phyloP scores from a whole-genome alignment of 2,329 filamentous ascomycete genomes.

The Beauveria sp. region DNA sequence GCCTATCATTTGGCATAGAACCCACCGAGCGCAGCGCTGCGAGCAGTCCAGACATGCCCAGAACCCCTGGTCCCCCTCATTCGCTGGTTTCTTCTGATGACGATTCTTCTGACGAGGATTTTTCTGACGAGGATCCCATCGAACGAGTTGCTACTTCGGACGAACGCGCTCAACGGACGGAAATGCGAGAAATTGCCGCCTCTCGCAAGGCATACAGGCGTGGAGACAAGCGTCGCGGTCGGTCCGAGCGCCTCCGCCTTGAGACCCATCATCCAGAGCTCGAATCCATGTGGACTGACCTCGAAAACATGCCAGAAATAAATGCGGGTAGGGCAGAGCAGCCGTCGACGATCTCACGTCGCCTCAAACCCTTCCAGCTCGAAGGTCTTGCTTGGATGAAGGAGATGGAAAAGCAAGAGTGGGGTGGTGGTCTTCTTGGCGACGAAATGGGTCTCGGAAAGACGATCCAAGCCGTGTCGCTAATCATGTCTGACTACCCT shows the following conservation, averaged over 20 bases:
- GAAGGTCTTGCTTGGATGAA: constrained; percentile 94
- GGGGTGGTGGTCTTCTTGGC: constrained; percentile 83
- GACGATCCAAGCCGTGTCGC: constrained; percentile 93
- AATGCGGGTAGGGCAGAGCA: constrained; percentile 37
- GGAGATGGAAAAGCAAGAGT: constrained; percentile 75
- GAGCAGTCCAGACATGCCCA: not conserved
- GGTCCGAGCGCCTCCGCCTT: constrained; percentile 55
- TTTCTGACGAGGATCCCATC: constrained; percentile 11
- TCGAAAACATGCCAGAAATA: constrained; percentile 62
- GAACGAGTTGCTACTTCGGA: constrained; percentile 16
- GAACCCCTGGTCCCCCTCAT: not conserved
- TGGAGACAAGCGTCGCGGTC: constrained; percentile 20
- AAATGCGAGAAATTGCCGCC: constrained; percentile 16
- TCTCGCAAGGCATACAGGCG: constrained; percentile 28
- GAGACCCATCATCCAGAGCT: constrained; percentile 72
- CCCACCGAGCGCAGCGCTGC: not conserved
- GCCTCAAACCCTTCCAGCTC: constrained; percentile 86
- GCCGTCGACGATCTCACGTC: constrained; percentile 69
- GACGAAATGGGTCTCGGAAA: constrained; percentile 99
- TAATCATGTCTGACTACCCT: constrained; percentile 97
- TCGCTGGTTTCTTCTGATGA: not conserved
- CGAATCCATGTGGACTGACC: constrained; percentile 73
- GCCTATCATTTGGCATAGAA: not conserved
- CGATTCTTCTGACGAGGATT: not conserved
- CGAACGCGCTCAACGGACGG: not conserved